Percentiles rank a stretch among this genome's conserved stretches.
phyloP scores from a whole-genome alignment of 371 early-diverging fungal species.

The Syncephalis fuscata region DNA sequence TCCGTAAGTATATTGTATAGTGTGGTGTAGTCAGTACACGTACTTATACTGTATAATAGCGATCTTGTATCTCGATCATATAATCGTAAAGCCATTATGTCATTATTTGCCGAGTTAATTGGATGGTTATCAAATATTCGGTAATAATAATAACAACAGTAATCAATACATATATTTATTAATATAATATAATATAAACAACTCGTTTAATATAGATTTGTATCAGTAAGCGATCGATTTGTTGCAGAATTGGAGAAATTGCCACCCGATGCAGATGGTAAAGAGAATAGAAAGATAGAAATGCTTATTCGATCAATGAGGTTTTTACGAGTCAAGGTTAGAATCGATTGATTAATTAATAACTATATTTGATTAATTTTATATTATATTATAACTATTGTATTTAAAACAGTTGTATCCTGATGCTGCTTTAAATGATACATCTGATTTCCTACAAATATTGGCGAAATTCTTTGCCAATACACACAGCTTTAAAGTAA shows the following conservation, averaged over 20 bases:
- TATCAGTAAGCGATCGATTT: slow-evolving; percentile 85
- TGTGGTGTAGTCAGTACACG: neutral
- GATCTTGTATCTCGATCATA: slow-evolving; percentile 55
- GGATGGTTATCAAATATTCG: slow-evolving; percentile 74
- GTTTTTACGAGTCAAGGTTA: slow-evolving; percentile 69
- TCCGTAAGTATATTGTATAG: slow-evolving; percentile 42
- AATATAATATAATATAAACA: neutral
- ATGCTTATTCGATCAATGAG: slow-evolving; percentile 80
- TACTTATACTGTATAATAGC: slow-evolving; percentile 15
- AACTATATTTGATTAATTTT: neutral
- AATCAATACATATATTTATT: slow-evolving; percentile 1
- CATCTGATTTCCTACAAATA: slow-evolving; percentile 77
- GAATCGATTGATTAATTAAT: slow-evolving; percentile 3
- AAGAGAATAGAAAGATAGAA: slow-evolving; percentile 62
- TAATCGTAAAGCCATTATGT: slow-evolving; percentile 76
- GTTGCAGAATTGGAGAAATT: slow-evolving; percentile 68
- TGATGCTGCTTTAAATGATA: slow-evolving; percentile 78
- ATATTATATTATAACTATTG: neutral
- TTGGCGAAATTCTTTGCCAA: slow-evolving; percentile 76
- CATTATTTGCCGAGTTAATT: slow-evolving; percentile 73
- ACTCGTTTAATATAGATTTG: slow-evolving; percentile 29
- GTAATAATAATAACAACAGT: slow-evolving; percentile 5
- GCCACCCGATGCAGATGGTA: slow-evolving; percentile 25
- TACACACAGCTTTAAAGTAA: slow-evolving; percentile 62
- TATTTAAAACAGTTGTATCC: slow-evolving; percentile 78